Base-by-base conservation (phyloP, 306 rosid species). In the Quercus cerris region DNA sequence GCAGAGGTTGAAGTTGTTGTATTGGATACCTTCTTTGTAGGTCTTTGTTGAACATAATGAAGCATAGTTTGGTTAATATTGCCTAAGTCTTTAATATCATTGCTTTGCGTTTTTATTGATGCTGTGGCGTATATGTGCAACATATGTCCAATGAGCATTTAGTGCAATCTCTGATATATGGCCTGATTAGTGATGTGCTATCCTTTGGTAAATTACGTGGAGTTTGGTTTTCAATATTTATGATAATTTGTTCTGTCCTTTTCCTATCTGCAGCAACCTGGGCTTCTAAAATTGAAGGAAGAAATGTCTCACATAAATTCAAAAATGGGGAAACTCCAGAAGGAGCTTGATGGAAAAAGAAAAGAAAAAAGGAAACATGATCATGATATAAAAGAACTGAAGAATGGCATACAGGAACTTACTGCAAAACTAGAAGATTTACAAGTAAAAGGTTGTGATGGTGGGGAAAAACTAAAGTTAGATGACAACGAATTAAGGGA, bases 281-380 rank as follows among this genome's bases (percentile, higher is more conserved):
- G 89, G 83, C 98, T 93, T 81, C 87, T 91, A 73, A 96, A 96
- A 85, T 84, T 93, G 85, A 93, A 93, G 85, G 98, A 96, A 90
- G 99, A 96, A 85, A 89, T 88, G 89, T 78, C 90, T 81, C 99
- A 97, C 59, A 91, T 96, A 84, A 90, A 74, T 85, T 82, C 92
- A 57, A 96, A 96, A 91, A 93, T 88, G 15, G 90, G 92, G 82
- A 93, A 87, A 85, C 88, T 84, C 74, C 87, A 74, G 83, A 89
- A 89, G 78, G 98, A 96, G 77, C 94, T 93, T 78, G 94, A 80
- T 18, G 89, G 75, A 72, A 96, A 87, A 85, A 88, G 51, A 62
- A 88, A 86, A 78, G 94, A 90, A 64, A 88, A 86, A 87, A 81
- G 80, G 78, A 89, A 78, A 81, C 97, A 96, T 82, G 91, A 81